phyloP scores from a whole-genome alignment of 805 yeast genomes.

The Ascoidea rubescens region DNA sequence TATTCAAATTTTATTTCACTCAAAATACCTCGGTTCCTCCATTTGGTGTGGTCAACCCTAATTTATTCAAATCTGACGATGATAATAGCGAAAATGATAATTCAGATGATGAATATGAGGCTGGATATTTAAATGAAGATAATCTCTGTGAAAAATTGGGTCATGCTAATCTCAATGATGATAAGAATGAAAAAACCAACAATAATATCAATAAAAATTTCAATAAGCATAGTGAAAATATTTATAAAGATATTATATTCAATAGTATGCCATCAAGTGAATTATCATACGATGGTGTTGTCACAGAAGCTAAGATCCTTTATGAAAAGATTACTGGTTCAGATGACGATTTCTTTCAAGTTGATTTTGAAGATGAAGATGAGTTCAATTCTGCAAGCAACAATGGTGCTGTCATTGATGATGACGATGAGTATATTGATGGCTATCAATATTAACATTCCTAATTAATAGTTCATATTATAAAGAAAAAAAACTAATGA shows the following conservation, averaged over 20 bases:
- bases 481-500: too few species aligned
- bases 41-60: conserved; percentile 33
- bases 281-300: conserved; percentile 81
- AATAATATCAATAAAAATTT: too few species aligned
- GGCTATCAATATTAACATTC: not conserved
- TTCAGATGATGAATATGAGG: not conserved
- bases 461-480: not conserved
- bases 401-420: not conserved
- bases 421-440: not conserved
- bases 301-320: conserved; percentile 64
- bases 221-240: not conserved
- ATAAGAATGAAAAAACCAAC: not conserved
- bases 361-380: conserved; percentile 92
- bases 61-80: conserved; percentile 17
- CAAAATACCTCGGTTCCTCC: conserved; percentile 45
- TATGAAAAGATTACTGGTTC: conserved; percentile 79
- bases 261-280: conserved; percentile 68
- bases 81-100: not conserved
- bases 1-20: conserved; percentile 48
- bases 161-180: not conserved
- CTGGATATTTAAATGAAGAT: not conserved
- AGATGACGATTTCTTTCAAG: conserved; percentile 90
- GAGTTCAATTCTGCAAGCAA: conserved; percentile 18
- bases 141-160: not conserved
- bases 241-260: conserved; percentile 15